Conservation (phyloP, 371 early-diverging fungal species). For the Batrachochytrium dendrobatidis region DNA sequence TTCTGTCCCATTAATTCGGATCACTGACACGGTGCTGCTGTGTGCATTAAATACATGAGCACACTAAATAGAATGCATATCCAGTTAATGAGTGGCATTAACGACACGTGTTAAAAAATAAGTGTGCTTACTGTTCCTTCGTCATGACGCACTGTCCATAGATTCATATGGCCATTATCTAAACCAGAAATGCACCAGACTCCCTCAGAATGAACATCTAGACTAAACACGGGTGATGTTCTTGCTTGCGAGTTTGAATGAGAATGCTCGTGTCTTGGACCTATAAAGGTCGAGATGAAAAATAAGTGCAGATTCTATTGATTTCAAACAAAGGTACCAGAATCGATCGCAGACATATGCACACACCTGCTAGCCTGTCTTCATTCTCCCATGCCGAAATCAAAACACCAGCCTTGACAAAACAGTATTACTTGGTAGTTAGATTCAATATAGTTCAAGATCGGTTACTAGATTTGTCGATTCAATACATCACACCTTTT, state of each 20-base stretch:
- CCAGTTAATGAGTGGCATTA: background rate
- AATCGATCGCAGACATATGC: too few relatives aligned
- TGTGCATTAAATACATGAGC: slow-evolving; percentile 68
- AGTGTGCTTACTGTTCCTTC: slow-evolving; percentile 74
- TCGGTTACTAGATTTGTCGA: background rate
- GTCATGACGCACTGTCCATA: slow-evolving; percentile 86
- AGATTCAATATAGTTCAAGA: background rate
- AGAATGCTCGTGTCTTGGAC: too few relatives aligned
- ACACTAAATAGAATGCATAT: slow-evolving; percentile 18
- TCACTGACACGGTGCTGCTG: slow-evolving; percentile 71
- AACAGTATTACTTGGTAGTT: background rate
- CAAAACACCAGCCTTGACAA: slow-evolving; percentile 62
- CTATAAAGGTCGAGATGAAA: too few relatives aligned
- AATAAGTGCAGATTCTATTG: too few relatives aligned
- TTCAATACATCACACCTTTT: slow-evolving; percentile 43
- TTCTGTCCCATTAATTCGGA: slow-evolving; percentile 71
- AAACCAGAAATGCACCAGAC: slow-evolving; percentile 71
- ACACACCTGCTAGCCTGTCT: slow-evolving; percentile 34
- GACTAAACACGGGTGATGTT: slow-evolving; percentile 86
- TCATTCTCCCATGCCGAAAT: slow-evolving; percentile 90
- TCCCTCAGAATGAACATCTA: slow-evolving; percentile 88
- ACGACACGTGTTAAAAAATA: too few relatives aligned
- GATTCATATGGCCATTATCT: slow-evolving; percentile 72
- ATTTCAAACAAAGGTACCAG: too few relatives aligned
- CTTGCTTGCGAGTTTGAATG: too few relatives aligned